Evolutionary conservation across 805 yeast genomes (phyloP), one percentile per base, ranked within the genome.

Genomic region (Jamesozyma jinghongensis): DNA sequence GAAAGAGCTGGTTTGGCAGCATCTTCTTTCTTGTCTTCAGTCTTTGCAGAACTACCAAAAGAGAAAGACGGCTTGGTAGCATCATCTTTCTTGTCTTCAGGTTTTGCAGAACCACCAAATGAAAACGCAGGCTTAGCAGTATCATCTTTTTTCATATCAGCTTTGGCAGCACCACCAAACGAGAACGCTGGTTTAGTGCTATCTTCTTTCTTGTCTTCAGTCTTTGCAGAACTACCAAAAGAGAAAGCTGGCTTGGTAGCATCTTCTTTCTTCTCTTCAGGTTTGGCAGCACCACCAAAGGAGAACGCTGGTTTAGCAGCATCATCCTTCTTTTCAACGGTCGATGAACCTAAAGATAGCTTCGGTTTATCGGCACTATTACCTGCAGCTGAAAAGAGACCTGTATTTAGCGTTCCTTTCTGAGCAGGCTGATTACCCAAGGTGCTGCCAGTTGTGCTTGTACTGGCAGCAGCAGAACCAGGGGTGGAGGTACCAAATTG

Each of bases 231-330:
- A 18, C 35, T 36, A 3, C 51, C 55, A 40, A 53, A 58, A 6
- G 57, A 36, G 37, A 55, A 53, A 5, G 57, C 43, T 10, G 56
- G 46, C 17, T 52, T 49, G n/a, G 39, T 17, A 13, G 37, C 32
- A 5, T 35, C 40, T 7, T 17, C 17, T n/a, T 20, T 37, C 4
- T 7, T 10, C 11, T 8, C 30, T 12, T 26, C 31, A 3, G 27
- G 19, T 6, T 14, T 37, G 18, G 28, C 27, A 3, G 27, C 37
- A 33, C 33, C 37, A 10, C 34, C 41, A 17, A 39, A 34, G 12
- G 37, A 34, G 12, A 39, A 39, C 14, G 34, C 32, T 22, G 56
- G 49, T 18, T 47, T 44, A 1, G 47, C 12, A 22, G 43, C 31
- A 13, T 32, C 38, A 29, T 18, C 32, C 8, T 39, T 26, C 4